A percentile compares a stretch with the other conserved stretches of the same genome.
Evolutionary conservation across 805 yeast genomes (phyloP).

Genomic region (Tetrapisispora arboricola): DNA sequence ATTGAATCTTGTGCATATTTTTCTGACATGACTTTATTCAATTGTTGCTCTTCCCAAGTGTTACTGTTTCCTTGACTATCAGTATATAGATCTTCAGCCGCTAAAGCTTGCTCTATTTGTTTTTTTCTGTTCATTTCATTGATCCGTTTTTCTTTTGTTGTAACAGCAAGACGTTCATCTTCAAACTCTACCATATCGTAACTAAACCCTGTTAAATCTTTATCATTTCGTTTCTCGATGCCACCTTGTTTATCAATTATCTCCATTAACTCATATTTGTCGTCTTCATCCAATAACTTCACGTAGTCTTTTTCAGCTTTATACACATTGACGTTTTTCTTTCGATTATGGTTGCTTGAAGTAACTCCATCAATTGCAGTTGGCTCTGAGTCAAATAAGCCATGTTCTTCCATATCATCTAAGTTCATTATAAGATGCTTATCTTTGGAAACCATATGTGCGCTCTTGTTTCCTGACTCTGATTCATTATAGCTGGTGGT

Average conservation of each 20-base stretch:
- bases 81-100: slow-evolving; percentile 2
- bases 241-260: slow-evolving; percentile 13
- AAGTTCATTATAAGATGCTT: background rate
- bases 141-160: slow-evolving; percentile 9
- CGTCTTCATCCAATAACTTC: slow-evolving; percentile 20
- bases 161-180: slow-evolving; percentile 21
- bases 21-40: background rate
- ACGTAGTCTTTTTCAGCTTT: slow-evolving; percentile 19
- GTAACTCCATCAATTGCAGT: background rate
- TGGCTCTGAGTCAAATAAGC: background rate
- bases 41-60: background rate
- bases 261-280: slow-evolving; percentile 18
- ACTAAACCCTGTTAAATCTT: slow-evolving; percentile 7
- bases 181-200: slow-evolving; percentile 12
- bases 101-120: slow-evolving; percentile 16
- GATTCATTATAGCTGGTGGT: background rate
- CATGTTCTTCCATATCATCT: slow-evolving; percentile 3
- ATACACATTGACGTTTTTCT: background rate
- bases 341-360: background rate
- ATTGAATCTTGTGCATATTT: too few species aligned
- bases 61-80: slow-evolving; percentile 6
- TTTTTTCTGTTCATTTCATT: slow-evolving; percentile 8
- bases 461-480: background rate
- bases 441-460: too few species aligned
- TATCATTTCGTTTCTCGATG: slow-evolving; percentile 6